Conservation (phyloP, 129 eudicot genomes). For the Lonicera japonica region DNA sequence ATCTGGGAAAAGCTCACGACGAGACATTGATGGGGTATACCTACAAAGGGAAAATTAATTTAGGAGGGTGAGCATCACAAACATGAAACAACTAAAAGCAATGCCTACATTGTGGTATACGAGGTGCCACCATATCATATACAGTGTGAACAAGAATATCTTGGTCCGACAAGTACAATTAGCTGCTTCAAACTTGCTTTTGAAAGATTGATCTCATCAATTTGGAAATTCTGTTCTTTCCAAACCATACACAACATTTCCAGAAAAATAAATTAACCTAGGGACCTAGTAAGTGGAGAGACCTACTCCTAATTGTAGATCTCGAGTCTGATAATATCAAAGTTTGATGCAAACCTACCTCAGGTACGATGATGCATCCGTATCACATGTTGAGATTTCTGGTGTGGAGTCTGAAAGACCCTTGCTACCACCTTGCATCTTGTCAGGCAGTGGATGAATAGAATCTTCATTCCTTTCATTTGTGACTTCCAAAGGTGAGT, state of each 20-base stretch:
- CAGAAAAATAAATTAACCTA: background rate
- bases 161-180: background rate
- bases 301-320: background rate
- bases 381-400: constrained; percentile 54
- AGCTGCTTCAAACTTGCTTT: background rate
- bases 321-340: too few species aligned
- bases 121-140: background rate
- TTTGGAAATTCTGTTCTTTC: too few species aligned
- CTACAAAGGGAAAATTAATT: constrained; percentile 20
- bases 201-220: background rate
- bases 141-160: background rate
- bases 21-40: constrained; percentile 44
- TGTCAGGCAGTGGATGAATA: constrained; percentile 32
- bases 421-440: constrained; percentile 24
- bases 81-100: background rate
- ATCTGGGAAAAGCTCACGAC: constrained; percentile 39
- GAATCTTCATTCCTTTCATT: constrained; percentile 27
- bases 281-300: background rate
- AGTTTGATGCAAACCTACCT: constrained; percentile 36
- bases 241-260: too few species aligned
- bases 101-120: background rate
- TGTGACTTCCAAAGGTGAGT: constrained; percentile 36
- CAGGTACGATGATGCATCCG: constrained; percentile 49
- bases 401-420: constrained; percentile 59
- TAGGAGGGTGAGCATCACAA: too few species aligned